Conservation (phyloP, 2,329 filamentous ascomycete genomes). For the Claviceps sp. region DNA sequence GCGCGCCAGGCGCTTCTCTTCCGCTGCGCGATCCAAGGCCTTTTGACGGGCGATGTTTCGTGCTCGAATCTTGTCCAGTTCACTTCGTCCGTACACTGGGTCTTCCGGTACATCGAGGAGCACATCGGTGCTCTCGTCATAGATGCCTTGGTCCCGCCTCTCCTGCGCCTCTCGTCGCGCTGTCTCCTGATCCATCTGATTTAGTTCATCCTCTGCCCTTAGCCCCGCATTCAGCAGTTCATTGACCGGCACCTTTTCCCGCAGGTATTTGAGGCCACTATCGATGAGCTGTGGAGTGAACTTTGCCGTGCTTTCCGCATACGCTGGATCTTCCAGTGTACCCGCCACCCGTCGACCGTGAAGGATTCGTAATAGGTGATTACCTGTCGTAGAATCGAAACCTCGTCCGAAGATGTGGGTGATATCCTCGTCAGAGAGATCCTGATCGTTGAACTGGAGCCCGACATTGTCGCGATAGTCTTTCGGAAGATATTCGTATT, state of each 20-base stretch:
- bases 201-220: conserved; percentile 49
- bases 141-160: conserved; percentile 11
- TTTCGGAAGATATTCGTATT: conserved; percentile 44
- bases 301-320: conserved; percentile 31
- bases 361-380: conserved; percentile 41
- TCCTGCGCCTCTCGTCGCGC: conserved; percentile 12
- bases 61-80: conserved; percentile 43
- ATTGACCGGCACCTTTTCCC: conserved; percentile 40
- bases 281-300: conserved; percentile 29
- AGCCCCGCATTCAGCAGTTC: conserved; percentile 48
- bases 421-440: conserved; percentile 36
- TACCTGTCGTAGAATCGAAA: conserved; percentile 31
- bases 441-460: conserved; percentile 35
- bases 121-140: conserved; percentile 9
- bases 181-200: conserved; percentile 31
- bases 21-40: conserved; percentile 29
- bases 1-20: conserved; percentile 25
- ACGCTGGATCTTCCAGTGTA: conserved; percentile 45
- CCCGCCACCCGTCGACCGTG: conserved; percentile 52
- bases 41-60: conserved; percentile 35
- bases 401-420: conserved; percentile 35
- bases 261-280: conserved; percentile 40
- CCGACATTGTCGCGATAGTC: conserved; percentile 43
- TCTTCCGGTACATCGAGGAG: conserved; percentile 19
- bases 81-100: conserved; percentile 44